Evolutionary conservation across 1,284 basidiomycete species (phyloP).

Genomic region (Xerocomus amazonicus): DNA sequence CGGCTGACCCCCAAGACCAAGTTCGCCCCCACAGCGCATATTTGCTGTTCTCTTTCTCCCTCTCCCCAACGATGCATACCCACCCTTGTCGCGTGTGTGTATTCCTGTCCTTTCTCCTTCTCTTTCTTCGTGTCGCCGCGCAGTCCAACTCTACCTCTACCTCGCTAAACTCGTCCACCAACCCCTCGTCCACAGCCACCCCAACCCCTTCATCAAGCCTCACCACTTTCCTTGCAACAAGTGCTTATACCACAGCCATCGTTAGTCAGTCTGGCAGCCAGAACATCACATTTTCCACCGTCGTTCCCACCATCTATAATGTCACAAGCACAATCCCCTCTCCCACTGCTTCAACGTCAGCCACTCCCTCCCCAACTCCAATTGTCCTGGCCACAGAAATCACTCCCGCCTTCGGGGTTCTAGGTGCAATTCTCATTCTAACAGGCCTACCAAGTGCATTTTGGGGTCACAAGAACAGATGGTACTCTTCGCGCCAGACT

Average conservation of each 20-base stretch:
- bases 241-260: constrained; percentile 45
- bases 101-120: constrained; percentile 23
- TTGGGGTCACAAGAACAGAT: constrained; percentile 91
- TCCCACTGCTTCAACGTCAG: constrained; percentile 41
- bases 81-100: neutral
- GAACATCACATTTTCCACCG: constrained; percentile 46
- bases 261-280: constrained; percentile 46
- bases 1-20: constrained; percentile 29
- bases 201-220: constrained; percentile 24
- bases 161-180: constrained; percentile 9
- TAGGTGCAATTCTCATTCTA: constrained; percentile 85
- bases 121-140: constrained; percentile 22
- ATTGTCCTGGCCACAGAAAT: constrained; percentile 69
- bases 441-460: constrained; percentile 88
- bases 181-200: constrained; percentile 6
- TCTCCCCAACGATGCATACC: constrained; percentile 16
- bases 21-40: neutral
- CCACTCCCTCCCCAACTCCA: constrained; percentile 50
- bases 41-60: neutral
- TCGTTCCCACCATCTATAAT: constrained; percentile 56
- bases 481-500: constrained; percentile 44
- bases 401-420: constrained; percentile 85
- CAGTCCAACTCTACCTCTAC: constrained; percentile 24
- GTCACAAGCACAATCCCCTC: constrained; percentile 48
- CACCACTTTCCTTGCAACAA: constrained; percentile 50